Evolutionary conservation across 208 protist species (phyloP).

Genomic region (Eutreptiella sp.): DNA sequence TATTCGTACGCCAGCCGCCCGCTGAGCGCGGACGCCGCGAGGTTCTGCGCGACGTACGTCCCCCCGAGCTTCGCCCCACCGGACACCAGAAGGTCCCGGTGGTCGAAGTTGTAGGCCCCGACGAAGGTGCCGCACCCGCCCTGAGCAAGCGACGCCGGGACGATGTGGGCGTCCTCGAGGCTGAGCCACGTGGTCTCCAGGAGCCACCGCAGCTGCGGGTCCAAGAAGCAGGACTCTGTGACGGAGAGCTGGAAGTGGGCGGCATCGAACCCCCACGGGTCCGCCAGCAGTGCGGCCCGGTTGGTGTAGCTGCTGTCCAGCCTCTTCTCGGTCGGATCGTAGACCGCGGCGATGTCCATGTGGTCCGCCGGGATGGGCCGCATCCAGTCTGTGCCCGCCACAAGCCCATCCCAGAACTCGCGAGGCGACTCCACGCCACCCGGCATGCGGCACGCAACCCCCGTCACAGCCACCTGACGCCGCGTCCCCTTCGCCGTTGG

Average conservation of each 20-base stretch:
- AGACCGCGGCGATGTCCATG: too few relatives aligned
- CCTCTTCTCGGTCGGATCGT: too few relatives aligned
- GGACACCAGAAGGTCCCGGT: conserved; percentile 3
- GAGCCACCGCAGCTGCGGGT: conserved; percentile 43
- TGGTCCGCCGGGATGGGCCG: neutral
- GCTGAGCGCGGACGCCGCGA: conserved; percentile 1
- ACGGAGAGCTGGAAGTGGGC: conserved; percentile 22
- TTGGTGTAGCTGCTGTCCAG: too few relatives aligned
- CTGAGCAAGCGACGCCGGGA: neutral
- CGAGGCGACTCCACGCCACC: neutral
- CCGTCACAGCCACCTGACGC: conserved; percentile 9
- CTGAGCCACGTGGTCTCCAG: conserved; percentile 28
- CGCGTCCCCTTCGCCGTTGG: too few relatives aligned
- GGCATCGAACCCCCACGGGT: conserved; percentile 37
- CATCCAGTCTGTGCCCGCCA: neutral
- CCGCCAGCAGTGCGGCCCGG: too few relatives aligned
- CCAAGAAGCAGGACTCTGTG: conserved; percentile 31
- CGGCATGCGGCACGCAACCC: conserved; percentile 20
- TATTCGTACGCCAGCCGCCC: conserved; percentile 45
- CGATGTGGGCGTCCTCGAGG: conserved; percentile 36
- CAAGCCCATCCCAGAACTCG: conserved; percentile 9
- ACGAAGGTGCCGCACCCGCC: conserved; percentile 13
- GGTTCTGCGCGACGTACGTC: conserved; percentile 3
- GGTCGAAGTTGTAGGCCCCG: conserved; percentile 8
- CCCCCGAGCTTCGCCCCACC: conserved; percentile 4